Conservation (phyloP, 2,329 filamentous ascomycete species). For the Fusarium sarcochroum region DNA sequence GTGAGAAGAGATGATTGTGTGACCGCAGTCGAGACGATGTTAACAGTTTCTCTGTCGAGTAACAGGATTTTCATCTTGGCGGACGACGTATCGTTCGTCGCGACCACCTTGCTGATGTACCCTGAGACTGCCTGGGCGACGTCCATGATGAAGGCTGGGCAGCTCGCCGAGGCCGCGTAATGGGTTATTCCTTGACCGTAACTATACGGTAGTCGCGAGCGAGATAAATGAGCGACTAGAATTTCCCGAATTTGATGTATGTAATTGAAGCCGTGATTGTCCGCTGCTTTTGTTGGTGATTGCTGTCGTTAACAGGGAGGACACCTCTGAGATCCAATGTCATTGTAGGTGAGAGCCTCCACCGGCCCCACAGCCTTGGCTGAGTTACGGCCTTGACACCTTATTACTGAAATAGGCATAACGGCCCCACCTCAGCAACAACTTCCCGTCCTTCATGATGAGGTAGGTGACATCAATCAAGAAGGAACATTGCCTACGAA, state of each 20-base stretch:
- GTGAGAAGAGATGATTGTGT: conserved; percentile 95
- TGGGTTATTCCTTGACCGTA: conserved; percentile 2
- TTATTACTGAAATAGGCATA: conserved; percentile 29
- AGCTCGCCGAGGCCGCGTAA: conserved; percentile 29
- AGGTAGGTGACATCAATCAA: conserved; percentile 34
- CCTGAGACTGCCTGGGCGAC: conserved; percentile 92
- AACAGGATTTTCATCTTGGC: conserved; percentile 99
- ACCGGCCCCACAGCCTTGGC: conserved; percentile 8
- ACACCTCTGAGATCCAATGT: conserved; percentile 25
- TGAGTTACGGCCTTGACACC: conserved; percentile 39
- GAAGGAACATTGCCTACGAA: conserved; percentile 8
- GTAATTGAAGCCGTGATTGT: conserved; percentile 1
- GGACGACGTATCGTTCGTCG: conserved; percentile 75
- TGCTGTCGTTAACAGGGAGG: conserved; percentile 31
- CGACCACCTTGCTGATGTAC: conserved; percentile 97
- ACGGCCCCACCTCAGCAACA: conserved; percentile 18
- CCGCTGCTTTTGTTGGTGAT: conserved; percentile 13
- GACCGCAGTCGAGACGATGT: conserved; percentile 93
- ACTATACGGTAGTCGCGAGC: not conserved
- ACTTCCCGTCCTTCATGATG: conserved; percentile 24
- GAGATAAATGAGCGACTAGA: not conserved
- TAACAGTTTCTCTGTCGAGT: conserved; percentile 92
- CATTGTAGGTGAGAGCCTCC: conserved; percentile 29
- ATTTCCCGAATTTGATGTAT: not conserved
- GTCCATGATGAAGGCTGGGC: conserved; percentile 77